Evolutionary conservation across 2,329 filamentous ascomycete species (phyloP).

Genomic region (Botrytis porri): DNA sequence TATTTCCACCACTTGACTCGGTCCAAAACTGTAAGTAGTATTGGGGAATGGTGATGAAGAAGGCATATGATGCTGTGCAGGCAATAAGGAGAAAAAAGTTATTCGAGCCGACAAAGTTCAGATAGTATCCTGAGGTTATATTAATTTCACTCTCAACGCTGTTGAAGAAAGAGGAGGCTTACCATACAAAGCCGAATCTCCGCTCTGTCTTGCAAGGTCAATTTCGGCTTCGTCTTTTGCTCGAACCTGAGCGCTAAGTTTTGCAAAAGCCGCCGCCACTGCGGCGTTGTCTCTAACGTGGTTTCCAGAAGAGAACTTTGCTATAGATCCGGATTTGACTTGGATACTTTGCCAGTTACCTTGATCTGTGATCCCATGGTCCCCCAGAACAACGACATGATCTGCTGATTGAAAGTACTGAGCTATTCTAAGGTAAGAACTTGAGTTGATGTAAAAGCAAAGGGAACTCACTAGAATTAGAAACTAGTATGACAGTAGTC

Average conservation of each 20-base stretch:
- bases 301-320: background rate
- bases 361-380: background rate
- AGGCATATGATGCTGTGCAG: background rate
- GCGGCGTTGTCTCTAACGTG: background rate
- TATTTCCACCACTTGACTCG: background rate
- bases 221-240: slow-evolving; percentile 27
- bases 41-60: slow-evolving; percentile 15
- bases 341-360: background rate
- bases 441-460: background rate
- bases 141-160: background rate
- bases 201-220: slow-evolving; percentile 30
- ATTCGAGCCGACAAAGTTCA: slow-evolving; percentile 2
- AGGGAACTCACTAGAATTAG: slow-evolving; percentile 40
- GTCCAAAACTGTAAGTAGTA: slow-evolving; percentile 7
- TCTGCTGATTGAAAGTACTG: slow-evolving; percentile 43
- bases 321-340: background rate
- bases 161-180: slow-evolving; percentile 11
- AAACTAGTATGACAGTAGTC: slow-evolving; percentile 45
- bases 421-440: slow-evolving; percentile 31
- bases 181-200: slow-evolving; percentile 30
- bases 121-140: slow-evolving; percentile 10
- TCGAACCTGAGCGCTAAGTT: slow-evolving; percentile 22
- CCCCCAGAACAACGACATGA: slow-evolving; percentile 40
- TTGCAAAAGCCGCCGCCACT: slow-evolving; percentile 24
- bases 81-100: background rate